Conservation (phyloP, 2,329 filamentous ascomycete genomes). For the Ceratocystis cubensis region DNA sequence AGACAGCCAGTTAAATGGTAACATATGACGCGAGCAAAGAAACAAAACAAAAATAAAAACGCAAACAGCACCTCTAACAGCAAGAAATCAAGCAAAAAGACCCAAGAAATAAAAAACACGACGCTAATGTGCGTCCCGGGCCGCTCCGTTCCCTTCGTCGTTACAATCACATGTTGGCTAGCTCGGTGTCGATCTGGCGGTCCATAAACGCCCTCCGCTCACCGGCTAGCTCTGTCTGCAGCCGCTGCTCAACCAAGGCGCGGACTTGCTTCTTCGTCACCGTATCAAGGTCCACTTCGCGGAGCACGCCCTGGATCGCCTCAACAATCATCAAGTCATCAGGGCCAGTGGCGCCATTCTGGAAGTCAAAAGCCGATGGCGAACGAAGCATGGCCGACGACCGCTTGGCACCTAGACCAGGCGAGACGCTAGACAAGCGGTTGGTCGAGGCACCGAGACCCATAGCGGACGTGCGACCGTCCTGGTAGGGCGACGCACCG, state of each 20-base stretch:
- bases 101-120: conserved; percentile 13
- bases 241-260: conserved; percentile 79
- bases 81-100: conserved; percentile 13
- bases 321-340: conserved; percentile 72
- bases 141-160: neutral
- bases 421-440: conserved; percentile 37
- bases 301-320: conserved; percentile 68
- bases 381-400: conserved; percentile 38
- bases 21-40: neutral
- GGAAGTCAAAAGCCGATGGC: conserved; percentile 47
- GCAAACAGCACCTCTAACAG: conserved; percentile 9
- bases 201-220: conserved; percentile 85
- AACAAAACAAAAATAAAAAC: neutral
- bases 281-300: conserved; percentile 86
- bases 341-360: conserved; percentile 47
- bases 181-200: conserved; percentile 79
- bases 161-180: conserved; percentile 66
- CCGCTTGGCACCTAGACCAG: conserved; percentile 29
- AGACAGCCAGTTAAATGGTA: neutral
- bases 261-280: conserved; percentile 97
- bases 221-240: conserved; percentile 78
- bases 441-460: conserved; percentile 41
- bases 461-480: conserved; percentile 50
- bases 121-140: neutral
- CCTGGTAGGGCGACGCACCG: conserved; percentile 47